Evolutionary conservation across 768 basidiomycete genomes (phyloP), one percentile per base, ranked within the genome.

Genomic region (Pholiota microspora): DNA sequence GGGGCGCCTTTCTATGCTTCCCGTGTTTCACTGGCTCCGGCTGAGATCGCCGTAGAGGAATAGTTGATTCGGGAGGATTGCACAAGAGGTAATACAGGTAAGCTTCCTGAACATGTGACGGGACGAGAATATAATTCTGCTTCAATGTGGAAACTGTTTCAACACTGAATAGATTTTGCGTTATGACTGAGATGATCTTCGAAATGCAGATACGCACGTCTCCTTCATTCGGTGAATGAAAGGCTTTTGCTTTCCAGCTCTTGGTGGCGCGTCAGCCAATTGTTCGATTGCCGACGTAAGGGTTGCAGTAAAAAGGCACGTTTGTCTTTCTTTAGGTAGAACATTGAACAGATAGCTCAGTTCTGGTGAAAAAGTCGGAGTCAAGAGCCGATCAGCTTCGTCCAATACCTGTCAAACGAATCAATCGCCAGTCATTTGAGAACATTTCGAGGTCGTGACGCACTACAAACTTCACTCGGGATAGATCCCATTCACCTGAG

Each of bases 301-400:
- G 1, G 97, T 99, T 0, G 97, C 97, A 0, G 97, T 99, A 71
- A 98, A 98, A 36, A 99, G 79, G 62, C 94, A 92, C 0, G 96
- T 98, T 68, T 98, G 96, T n/a, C 97, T 80, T 28, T 92, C 84
- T 51, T 80, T 79, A 1, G 97, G 93, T 13, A 98, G 76, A 31
- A 80, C 73, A 31, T 74, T 72, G 68, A 98, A 95, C 18, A 98
- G 67, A 65, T 86, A 81, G 1, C 82, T 77, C 40, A 99, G 72
- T 49, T 98, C 96, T 0, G 89, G 81, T 7, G 92, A 81, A 67
- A 99, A 99, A 0, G 93, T 94, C 0, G 89, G 76, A 2, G 93
- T 91, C 21, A 99, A 77, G 24, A 99, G 77, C 24, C 96, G 80
- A 74, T 99, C 97, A 0, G 97, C 97, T 75, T 99, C 97, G 70